phyloP scores from a whole-genome alignment of 352 stramenopile species.

The Pythium myriotylum region DNA sequence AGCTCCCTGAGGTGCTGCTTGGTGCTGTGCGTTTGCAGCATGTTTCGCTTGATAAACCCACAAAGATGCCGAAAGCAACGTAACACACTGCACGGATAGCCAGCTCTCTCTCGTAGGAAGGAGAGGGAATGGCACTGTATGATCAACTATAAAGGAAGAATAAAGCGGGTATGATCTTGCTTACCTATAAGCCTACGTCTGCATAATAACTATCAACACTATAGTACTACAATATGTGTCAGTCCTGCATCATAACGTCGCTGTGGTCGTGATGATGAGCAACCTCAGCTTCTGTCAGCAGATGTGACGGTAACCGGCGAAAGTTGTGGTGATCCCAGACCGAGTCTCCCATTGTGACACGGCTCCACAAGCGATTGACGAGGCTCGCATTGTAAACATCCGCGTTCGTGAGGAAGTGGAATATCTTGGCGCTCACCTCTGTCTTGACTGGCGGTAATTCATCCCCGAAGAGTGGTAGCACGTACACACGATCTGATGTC shows the following conservation, averaged over 20 bases:
- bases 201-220: constrained; percentile 21
- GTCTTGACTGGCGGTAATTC: constrained; percentile 61
- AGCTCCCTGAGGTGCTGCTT: constrained; percentile 84
- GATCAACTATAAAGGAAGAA: not conserved
- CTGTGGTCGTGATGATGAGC: constrained; percentile 16
- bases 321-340: constrained; percentile 87
- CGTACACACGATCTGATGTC: constrained; percentile 42
- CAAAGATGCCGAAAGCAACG: constrained; percentile 42
- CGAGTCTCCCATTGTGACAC: constrained; percentile 65
- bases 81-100: not conserved
- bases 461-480: constrained; percentile 76
- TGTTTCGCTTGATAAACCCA: constrained; percentile 79
- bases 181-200: not conserved
- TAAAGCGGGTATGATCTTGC: not conserved
- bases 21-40: constrained; percentile 82
- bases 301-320: constrained; percentile 13
- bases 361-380: constrained; percentile 84
- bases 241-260: constrained; percentile 20
- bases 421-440: constrained; percentile 62
- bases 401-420: constrained; percentile 69
- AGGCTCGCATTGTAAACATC: constrained; percentile 86
- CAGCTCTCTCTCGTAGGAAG: constrained; percentile 11
- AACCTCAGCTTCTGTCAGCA: constrained; percentile 16
- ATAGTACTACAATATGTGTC: not conserved
- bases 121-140: not conserved